Percentiles rank a stretch among this genome's conserved stretches.
Conservation (phyloP, 352 stramenopile genomes). For the Sclerospora graminicola region DNA sequence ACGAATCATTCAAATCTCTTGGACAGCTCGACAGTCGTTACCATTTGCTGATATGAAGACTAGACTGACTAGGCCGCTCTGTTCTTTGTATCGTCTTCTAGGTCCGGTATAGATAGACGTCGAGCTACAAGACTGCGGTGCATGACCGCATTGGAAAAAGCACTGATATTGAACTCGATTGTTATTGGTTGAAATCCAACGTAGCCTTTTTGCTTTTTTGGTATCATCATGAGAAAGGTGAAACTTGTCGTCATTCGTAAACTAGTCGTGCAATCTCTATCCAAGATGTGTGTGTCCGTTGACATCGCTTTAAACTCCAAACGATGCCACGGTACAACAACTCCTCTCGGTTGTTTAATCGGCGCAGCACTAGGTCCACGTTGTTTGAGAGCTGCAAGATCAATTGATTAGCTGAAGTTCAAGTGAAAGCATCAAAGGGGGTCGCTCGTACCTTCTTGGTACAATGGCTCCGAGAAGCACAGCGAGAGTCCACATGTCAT, state of each 20-base stretch:
- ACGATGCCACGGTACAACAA: constrained; percentile 59
- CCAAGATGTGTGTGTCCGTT: constrained; percentile 41
- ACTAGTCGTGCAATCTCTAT: constrained; percentile 59
- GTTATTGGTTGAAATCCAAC: too few species aligned
- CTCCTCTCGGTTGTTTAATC: constrained; percentile 59
- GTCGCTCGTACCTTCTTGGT: constrained; percentile 41
- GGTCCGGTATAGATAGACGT: constrained; percentile 11
- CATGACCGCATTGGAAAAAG: not conserved
- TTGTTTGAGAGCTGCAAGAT: constrained; percentile 43
- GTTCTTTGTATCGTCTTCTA: constrained; percentile 2
- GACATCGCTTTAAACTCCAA: constrained; percentile 41
- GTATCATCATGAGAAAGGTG: not conserved
- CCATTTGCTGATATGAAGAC: too few species aligned
- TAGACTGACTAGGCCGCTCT: not conserved
- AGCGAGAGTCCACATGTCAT: constrained; percentile 49
- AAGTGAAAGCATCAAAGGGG: not conserved
- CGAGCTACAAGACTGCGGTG: too few species aligned
- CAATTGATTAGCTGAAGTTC: not conserved
- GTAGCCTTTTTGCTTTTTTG: constrained; percentile 3
- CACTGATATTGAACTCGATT: not conserved
- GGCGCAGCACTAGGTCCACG: constrained; percentile 45
- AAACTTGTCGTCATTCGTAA: constrained; percentile 2
- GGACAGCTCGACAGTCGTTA: too few species aligned
- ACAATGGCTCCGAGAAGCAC: constrained; percentile 47
- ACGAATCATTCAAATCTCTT: constrained; percentile 20